Evolutionary conservation across 345 rosid genomes (phyloP).

Genomic region (Ricinus communis): DNA sequence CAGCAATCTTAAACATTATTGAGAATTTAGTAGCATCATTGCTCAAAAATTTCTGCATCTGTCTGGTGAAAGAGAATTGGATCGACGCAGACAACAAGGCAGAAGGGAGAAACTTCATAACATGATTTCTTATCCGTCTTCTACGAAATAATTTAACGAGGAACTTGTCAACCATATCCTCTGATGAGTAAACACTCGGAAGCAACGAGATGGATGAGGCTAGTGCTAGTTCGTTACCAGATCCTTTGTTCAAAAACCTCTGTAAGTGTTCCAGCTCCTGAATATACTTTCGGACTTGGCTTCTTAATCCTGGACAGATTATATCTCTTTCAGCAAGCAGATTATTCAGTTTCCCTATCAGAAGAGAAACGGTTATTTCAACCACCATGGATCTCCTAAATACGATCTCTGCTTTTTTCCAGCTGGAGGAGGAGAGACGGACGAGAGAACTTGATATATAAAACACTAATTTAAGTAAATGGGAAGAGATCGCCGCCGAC

Average conservation of each 20-base stretch:
- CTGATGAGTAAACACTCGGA: neutral
- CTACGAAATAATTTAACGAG: neutral
- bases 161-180: neutral
- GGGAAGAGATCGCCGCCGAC: no score
- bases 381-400: neutral
- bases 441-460: no score
- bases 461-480: no score
- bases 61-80: neutral
- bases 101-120: no score
- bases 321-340: neutral
- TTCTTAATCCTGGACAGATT: neutral
- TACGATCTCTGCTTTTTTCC: no score
- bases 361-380: neutral
- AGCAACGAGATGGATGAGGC: neutral
- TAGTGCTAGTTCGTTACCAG: no score
- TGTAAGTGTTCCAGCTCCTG: neutral
- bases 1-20: no score
- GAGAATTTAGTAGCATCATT: no score
- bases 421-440: no score
- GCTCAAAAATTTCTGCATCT: neutral
- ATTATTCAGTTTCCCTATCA: neutral
- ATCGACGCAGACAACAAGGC: no score
- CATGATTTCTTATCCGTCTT: no score
- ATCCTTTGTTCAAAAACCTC: neutral
- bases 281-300: neutral